Evolutionary conservation across 129 eudicot genomes (phyloP).

Genomic region (Lactuca sativa): DNA sequence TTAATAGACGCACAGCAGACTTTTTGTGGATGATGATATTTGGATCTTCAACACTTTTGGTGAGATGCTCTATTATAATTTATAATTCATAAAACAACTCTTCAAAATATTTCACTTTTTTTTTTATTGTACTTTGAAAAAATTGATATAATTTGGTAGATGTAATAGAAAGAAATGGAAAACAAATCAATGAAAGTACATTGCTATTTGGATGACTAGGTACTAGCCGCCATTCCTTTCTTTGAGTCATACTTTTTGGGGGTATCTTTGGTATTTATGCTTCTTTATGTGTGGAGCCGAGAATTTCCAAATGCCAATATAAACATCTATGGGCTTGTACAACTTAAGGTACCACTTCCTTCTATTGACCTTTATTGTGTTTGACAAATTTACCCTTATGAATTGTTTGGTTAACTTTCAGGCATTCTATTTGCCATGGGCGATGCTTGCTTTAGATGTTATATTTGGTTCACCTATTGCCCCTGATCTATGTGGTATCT

Average conservation of each 20-base stretch:
- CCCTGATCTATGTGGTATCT: conserved; percentile 78
- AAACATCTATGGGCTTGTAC: conserved; percentile 77
- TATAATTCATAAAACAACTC: conserved; percentile 4
- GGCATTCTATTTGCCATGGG: conserved; percentile 96
- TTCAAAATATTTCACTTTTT: not conserved
- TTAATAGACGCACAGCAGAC: conserved; percentile 77
- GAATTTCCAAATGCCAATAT: conserved; percentile 74
- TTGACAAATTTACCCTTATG: not conserved
- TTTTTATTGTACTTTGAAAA: too few species aligned
- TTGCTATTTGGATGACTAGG: conserved; percentile 35
- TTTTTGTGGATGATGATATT: conserved; percentile 93
- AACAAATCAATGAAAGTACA: too few species aligned
- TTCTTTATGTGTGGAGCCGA: conserved; percentile 91
- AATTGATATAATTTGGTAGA: too few species aligned
- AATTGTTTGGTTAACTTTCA: conserved; percentile 5
- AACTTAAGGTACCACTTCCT: conserved; percentile 53
- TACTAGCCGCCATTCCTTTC: conserved; percentile 58
- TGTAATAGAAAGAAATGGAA: too few species aligned
- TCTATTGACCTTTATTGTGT: not conserved
- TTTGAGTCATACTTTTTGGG: conserved; percentile 61
- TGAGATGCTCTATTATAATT: conserved; percentile 24
- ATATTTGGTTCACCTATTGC: conserved; percentile 73
- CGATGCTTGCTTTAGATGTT: conserved; percentile 88
- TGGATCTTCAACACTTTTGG: conserved; percentile 67
- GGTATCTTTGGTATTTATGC: conserved; percentile 88